Percentiles rank a stretch among this genome's conserved stretches.
These are phyloP conservation scores for Cystobasidium pallidum DNA, from an alignment of 1,284 basidiomycete genomes.

Conservation along the genomic window DNA sequence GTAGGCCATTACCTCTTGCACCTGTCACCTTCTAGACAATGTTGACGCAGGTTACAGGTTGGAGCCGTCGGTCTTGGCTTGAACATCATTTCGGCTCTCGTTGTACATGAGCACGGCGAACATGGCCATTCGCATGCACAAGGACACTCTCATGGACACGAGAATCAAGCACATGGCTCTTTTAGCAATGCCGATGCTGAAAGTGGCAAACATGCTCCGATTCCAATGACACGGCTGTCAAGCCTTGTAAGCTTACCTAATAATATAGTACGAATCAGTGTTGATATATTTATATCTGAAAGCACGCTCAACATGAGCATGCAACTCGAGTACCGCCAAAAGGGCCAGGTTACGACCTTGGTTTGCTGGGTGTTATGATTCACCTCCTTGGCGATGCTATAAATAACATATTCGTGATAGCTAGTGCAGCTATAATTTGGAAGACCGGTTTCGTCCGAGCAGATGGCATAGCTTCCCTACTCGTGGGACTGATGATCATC, in stretches of 20 bases:
- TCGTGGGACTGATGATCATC: conserved; percentile 40
- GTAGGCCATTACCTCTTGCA: neutral
- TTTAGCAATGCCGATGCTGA: conserved; percentile 8
- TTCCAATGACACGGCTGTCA: conserved; percentile 5
- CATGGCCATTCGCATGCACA: conserved; percentile 25
- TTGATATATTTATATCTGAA: neutral
- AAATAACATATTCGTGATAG: conserved; percentile 41
- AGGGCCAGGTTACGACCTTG: conserved; percentile 24
- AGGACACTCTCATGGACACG: conserved; percentile 9
- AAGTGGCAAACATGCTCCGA: neutral
- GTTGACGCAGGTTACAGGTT: neutral
- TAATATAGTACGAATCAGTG: no score
- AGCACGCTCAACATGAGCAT: conserved; percentile 39
- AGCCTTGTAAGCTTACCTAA: neutral
- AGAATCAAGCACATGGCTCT: neutral
- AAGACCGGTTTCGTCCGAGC: conserved; percentile 28
- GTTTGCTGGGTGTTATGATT: conserved; percentile 37
- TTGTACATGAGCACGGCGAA: conserved; percentile 37
- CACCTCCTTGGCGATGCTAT: conserved; percentile 44
- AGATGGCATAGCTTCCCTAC: conserved; percentile 35
- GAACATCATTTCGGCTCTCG: conserved; percentile 26
- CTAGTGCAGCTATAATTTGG: conserved; percentile 37
- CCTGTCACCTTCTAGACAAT: neutral
- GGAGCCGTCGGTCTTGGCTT: conserved; percentile 37
- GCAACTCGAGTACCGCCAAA: neutral